Conservation (phyloP, 2,329 filamentous ascomycete genomes). For the Fusarium xyrophilum region DNA sequence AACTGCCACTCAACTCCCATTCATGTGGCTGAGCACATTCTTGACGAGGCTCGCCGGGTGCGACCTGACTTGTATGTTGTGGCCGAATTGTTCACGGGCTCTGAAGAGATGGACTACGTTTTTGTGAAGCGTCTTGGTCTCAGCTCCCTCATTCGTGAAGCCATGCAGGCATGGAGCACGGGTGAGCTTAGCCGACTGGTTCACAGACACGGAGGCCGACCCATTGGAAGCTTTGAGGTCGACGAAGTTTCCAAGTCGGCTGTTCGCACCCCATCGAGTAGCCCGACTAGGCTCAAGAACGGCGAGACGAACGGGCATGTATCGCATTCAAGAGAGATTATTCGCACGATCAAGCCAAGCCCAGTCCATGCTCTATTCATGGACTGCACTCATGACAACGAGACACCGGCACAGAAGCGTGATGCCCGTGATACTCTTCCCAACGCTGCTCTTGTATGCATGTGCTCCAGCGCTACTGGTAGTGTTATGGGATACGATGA, state of each 20-base stretch:
- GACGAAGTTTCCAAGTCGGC: conserved; percentile 78
- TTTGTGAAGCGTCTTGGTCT: conserved; percentile 94
- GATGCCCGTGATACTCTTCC: conserved; percentile 93
- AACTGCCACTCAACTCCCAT: conserved; percentile 97
- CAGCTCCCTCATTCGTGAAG: conserved; percentile 90
- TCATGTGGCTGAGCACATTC: conserved; percentile 90
- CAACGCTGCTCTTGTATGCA: conserved; percentile 90
- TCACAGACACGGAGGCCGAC: conserved; percentile 89
- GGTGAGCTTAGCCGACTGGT: conserved; percentile 91
- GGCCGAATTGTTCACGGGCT: conserved; percentile 94
- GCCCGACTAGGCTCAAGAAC: conserved; percentile 42
- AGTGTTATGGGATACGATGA: conserved; percentile 99
- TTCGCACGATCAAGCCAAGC: conserved; percentile 83
- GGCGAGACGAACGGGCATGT: conserved; percentile 41
- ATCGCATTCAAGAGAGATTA: conserved; percentile 63
- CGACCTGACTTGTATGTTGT: conserved; percentile 90
- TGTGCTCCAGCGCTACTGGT: conserved; percentile 93
- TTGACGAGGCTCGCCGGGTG: conserved; percentile 90
- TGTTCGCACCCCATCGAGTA: conserved; percentile 43
- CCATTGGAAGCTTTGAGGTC: conserved; percentile 97
- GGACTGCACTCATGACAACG: conserved; percentile 99
- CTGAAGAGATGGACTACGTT: conserved; percentile 93
- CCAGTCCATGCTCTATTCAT: conserved; percentile 95
- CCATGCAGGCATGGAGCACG: conserved; percentile 98
- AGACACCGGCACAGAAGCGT: conserved; percentile 92